phyloP scores from a whole-genome alignment of 208 protist genomes.

The Trichomonas gallinae region DNA sequence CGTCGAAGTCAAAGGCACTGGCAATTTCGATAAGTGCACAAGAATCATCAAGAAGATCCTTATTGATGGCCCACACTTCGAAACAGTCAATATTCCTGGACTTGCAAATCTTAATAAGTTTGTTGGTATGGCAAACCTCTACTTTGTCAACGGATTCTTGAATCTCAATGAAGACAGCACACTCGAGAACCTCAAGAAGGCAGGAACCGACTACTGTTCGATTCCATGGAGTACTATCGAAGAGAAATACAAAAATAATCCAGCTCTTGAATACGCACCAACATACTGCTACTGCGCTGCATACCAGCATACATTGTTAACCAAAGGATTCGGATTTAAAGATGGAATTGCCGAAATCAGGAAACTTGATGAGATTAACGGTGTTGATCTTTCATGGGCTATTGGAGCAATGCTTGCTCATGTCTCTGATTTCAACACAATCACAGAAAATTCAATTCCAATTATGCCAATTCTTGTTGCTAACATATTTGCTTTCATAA shows the following conservation, averaged over 20 bases:
- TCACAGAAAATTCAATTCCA: background rate
- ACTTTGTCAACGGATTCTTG: background rate
- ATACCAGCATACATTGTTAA: background rate
- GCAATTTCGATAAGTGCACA: background rate
- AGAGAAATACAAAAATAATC: background rate
- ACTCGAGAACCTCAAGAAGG: background rate
- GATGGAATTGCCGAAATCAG: background rate
- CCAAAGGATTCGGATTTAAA: background rate
- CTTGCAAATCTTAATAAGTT: background rate
- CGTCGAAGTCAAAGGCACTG: background rate
- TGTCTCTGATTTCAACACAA: background rate
- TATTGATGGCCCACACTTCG: background rate
- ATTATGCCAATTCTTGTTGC: background rate
- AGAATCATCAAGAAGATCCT: background rate
- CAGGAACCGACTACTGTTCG: background rate
- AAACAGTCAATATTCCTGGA: background rate
- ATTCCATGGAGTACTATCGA: background rate
- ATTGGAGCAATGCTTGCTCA: background rate
- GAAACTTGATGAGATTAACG: background rate
- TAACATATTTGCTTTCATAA: background rate
- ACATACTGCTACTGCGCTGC: background rate
- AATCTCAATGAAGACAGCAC: background rate
- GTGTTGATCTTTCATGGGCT: background rate
- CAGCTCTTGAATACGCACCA: background rate
- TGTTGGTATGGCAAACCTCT: background rate